A percentile compares a stretch with the other conserved stretches of the same genome.
phyloP scores from a whole-genome alignment of 2,329 filamentous ascomycete species.

The Pseudogymnoascus sp. region DNA sequence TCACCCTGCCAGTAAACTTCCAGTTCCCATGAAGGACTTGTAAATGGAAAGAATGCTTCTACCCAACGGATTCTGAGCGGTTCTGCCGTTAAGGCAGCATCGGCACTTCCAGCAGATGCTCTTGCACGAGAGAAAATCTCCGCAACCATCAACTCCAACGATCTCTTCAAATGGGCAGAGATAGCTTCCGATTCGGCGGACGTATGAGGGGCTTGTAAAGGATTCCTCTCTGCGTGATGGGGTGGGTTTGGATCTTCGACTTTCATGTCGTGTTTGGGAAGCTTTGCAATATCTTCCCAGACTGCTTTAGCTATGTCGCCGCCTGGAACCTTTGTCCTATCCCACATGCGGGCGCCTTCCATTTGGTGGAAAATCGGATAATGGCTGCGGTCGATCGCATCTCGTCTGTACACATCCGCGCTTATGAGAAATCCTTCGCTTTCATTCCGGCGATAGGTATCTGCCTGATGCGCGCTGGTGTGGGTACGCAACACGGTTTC shows the following conservation, averaged over 20 bases:
- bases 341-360: slow-evolving; percentile 90
- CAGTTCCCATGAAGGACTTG: slow-evolving; percentile 88
- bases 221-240: slow-evolving; percentile 70
- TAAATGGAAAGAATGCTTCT: slow-evolving; percentile 96
- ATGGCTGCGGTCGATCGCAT: slow-evolving; percentile 90
- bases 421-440: slow-evolving; percentile 80
- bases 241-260: slow-evolving; percentile 80
- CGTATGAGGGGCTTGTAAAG: slow-evolving; percentile 60
- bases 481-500: slow-evolving; percentile 82
- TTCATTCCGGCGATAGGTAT: slow-evolving; percentile 64
- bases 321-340: slow-evolving; percentile 50
- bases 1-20: slow-evolving; percentile 91
- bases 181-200: slow-evolving; percentile 74
- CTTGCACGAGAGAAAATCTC: slow-evolving; percentile 78
- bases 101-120: slow-evolving; percentile 47
- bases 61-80: slow-evolving; percentile 87
- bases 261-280: slow-evolving; percentile 65
- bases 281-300: slow-evolving; percentile 56
- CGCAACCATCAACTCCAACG: slow-evolving; percentile 80
- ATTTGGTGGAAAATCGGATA: slow-evolving; percentile 98
- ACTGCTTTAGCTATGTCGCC: slow-evolving; percentile 57
- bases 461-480: slow-evolving; percentile 85
- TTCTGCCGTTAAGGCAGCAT: slow-evolving; percentile 48
- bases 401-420: slow-evolving; percentile 89
- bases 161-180: slow-evolving; percentile 76